These are phyloP conservation scores for Aphanomyces astaci DNA, from an alignment of 352 stramenopile genomes.

Conservation along the genomic window DNA sequence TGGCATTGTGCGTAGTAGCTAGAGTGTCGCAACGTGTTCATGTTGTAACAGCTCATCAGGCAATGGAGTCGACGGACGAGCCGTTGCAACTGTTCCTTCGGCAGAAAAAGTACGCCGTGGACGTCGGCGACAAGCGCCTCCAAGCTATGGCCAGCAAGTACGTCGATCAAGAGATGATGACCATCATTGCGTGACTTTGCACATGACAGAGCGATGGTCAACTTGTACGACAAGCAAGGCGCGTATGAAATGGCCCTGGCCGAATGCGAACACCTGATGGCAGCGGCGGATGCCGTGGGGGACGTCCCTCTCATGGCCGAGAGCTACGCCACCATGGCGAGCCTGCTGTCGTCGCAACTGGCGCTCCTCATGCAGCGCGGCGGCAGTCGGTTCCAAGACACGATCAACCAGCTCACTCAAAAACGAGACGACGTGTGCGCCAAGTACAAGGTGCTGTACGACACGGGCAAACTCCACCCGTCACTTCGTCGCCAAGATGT, in stretches of 20 bases:
- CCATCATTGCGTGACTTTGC: background rate
- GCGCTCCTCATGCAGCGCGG: conserved; percentile 13
- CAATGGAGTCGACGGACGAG: conserved; percentile 1
- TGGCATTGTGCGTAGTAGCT: background rate
- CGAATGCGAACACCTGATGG: conserved; percentile 15
- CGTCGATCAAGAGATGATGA: background rate
- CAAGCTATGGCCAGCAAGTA: conserved; percentile 11
- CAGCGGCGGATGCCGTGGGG: background rate
- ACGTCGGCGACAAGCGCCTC: background rate
- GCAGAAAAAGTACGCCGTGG: background rate
- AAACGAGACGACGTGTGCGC: conserved; percentile 11
- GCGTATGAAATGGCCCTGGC: conserved; percentile 16
- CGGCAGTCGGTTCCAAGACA: conserved; percentile 21
- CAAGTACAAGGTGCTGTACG: conserved; percentile 16
- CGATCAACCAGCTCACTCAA: conserved; percentile 12
- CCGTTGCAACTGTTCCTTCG: conserved; percentile 15
- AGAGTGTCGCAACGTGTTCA: background rate
- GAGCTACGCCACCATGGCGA: conserved; percentile 15
- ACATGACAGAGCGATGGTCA: conserved; percentile 9
- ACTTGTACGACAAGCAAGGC: background rate
- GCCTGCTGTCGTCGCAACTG: conserved; percentile 14
- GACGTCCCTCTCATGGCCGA: conserved; percentile 15
- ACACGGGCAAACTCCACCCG: background rate
- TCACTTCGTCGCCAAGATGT: conserved; percentile 3
- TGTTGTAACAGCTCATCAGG: background rate